Base-by-base conservation (phyloP, 140 eudicot species). In the Oenanthe javanica region DNA sequence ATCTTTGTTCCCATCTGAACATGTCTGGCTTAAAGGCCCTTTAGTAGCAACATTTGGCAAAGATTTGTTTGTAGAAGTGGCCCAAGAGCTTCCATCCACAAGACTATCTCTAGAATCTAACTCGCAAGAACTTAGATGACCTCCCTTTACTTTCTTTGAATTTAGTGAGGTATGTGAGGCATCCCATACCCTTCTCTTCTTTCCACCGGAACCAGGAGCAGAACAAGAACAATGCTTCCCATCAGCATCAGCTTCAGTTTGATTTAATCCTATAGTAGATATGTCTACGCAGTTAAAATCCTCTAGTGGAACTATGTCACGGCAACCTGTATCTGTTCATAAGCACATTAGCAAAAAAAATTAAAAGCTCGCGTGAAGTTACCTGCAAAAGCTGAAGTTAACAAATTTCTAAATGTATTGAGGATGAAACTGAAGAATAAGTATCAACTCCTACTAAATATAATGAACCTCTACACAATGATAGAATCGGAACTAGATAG, bases 171-270 rank as follows among this genome's bases (percentile, higher is more conserved):
- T 90, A 69, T 75, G 79, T 18, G 97, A 90, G 61, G 96, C 81
- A 89, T 89, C 94, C 98, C 98, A 94, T 19, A 80, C 78, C 84
- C 98, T 92, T 84, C 98, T 92, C 85, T 90, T 92, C 81, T 89
- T 90, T 67, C 82, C 76, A 85, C 87, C 89, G 31, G 77, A 80
- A 73, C 87, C 87, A 36, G 77, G 84, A 70, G 83, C 78, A 77
- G 98, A 86, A 83, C 88, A 88, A 5, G 88, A 83, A 81, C 88
- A 93, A 70, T 70, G 75, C 16, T 75, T 84, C 54, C 46, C 80
- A 63, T 82, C 84, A 80, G 49, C 50, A 21, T 78, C 84, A 19
- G 78, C 77, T 72, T 73, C 84, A 78, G 54, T 76, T 86, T 82
- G 81, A 31, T 50, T 40, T 23, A 77, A 46, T 69, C 82, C 84